Evolutionary conservation across 352 stramenopile genomes (phyloP), one percentile per base, ranked within the genome.

Genomic region (Globisporangium carolinianum): DNA sequence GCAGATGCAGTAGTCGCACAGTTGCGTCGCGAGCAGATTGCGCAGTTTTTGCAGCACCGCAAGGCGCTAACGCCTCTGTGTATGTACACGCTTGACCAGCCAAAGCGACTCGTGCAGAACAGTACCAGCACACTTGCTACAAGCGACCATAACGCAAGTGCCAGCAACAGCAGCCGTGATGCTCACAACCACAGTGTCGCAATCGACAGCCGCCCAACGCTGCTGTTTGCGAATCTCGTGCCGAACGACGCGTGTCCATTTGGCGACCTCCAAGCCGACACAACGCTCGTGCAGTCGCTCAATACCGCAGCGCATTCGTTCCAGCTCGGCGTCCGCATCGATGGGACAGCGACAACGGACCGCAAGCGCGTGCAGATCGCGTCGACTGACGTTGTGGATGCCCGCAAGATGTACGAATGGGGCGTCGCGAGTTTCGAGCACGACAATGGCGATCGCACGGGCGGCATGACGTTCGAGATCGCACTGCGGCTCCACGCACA

Each of bases 391-490:
- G 65, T 81, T 8, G 65, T 80, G 9, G 69, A 68, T 3, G 76
- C 76, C 1, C 68, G 69, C n/a, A 65, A 84, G 1, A 85, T 89
- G 32, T 89, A 78, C 55, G 64, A 56, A 1, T 60, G 51, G 51
- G 70, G 73, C 24, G 68, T 66, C 14, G 63, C 38, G n/a, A 15
- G 43, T 18, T 41, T 24, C 46, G 24, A 37, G 9, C 11, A 57
- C 17, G 11, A 53, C 39, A 18, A 36, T 24, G 15, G 10, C 35
- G n/a, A 57, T 24, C 38, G 24, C 49, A 55, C 7, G 18, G 43
- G 48, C 3, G 78, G 84, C 4, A 65, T 89, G 45, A 87, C 75
- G 9, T 89, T 94, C 51, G 84, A 94, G 54, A 71, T 91, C 57
- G 71, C 79, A 5, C 61, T 89, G 8, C 74, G 83, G 6, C 65